These are phyloP conservation scores for Clitopilus passeckerianus DNA, from an alignment of 768 basidiomycete species.

Conservation along the genomic window DNA sequence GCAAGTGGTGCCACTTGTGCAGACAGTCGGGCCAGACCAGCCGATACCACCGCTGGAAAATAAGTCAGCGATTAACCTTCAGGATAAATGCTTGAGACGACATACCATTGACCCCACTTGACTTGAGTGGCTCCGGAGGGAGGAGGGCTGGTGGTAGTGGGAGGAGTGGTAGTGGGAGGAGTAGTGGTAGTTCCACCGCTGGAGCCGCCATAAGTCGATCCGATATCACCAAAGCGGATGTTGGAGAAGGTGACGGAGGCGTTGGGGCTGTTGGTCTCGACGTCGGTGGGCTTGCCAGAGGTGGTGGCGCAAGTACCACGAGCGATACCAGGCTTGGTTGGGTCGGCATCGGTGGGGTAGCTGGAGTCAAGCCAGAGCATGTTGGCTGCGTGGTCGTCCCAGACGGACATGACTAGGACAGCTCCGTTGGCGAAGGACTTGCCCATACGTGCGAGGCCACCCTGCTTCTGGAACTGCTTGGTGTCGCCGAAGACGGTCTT, in stretches of 20 bases:
- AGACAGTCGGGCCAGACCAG: slow-evolving; percentile 7
- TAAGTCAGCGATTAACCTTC: background rate
- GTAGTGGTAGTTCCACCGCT: background rate
- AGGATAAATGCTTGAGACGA: background rate
- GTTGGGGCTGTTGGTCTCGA: slow-evolving; percentile 24
- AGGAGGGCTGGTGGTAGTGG: background rate
- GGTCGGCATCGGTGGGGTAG: slow-evolving; percentile 21
- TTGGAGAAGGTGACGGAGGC: slow-evolving; percentile 35
- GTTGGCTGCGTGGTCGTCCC: slow-evolving; percentile 34
- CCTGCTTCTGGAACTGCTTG: slow-evolving; percentile 33
- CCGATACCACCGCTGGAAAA: slow-evolving; percentile 4
- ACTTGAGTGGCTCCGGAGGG: background rate
- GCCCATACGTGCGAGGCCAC: slow-evolving; percentile 33
- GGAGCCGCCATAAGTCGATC: slow-evolving; percentile 15
- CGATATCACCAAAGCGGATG: slow-evolving; percentile 32
- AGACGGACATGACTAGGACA: slow-evolving; percentile 35
- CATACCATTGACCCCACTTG: background rate
- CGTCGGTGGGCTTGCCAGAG: slow-evolving; percentile 29
- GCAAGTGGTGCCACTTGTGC: slow-evolving; percentile 9
- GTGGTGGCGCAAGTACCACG: slow-evolving; percentile 35
- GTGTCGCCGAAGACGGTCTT: slow-evolving; percentile 41
- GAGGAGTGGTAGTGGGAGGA: background rate
- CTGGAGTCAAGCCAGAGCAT: slow-evolving; percentile 22
- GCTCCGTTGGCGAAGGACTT: slow-evolving; percentile 32
- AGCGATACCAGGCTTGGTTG: slow-evolving; percentile 22